Base-by-base conservation (phyloP, 257 asterid species). In the Eustoma russellianum region DNA sequence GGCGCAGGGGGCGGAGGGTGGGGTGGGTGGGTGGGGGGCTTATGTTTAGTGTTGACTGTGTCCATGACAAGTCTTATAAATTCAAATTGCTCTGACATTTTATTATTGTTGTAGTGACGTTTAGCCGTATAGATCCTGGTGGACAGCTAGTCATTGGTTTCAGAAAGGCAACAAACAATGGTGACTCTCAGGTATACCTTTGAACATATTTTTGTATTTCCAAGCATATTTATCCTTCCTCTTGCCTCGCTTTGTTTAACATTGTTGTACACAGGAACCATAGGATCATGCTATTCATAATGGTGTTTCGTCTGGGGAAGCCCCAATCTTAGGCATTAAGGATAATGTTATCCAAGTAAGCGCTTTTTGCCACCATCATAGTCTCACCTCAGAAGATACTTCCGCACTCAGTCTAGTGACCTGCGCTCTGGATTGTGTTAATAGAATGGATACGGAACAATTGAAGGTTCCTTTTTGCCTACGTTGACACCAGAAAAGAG, bases 61-160 rank as follows among this genome's bases (percentile, higher is more conserved):
- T n/a, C n/a, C n/a, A n/a, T n/a, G n/a, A n/a, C n/a, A n/a, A n/a
- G n/a, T n/a, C n/a, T n/a, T n/a, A n/a, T n/a, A n/a, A n/a, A n/a
- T n/a, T n/a, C n/a, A n/a, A n/a, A n/a, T n/a, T n/a, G n/a, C n/a
- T n/a, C n/a, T n/a, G n/a, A n/a, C n/a, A n/a, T n/a, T n/a, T n/a
- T n/a, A n/a, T 38, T 38, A 38, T n/a, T n/a, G 9, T 46, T 71
- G 16, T 50, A 93, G 99, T 93, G 77, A 83, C 81, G 19, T 93
- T 93, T 73, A 85, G 96, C 75, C 77, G 91, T 57, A 85, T 71
- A 52, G 99, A 88, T 60, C 95, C 97, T 5, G 94, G 88, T 61
- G 79, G 89, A 50, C 90, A 85, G 56, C 91, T 93, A 59, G 94
- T 93, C 66, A 88, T 88, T 70, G 99, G 99, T 45, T 81, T 86